These are phyloP conservation scores for Ophiosphaerella narmari DNA, from an alignment of 2,329 filamentous ascomycete species.

Conservation along the genomic window DNA sequence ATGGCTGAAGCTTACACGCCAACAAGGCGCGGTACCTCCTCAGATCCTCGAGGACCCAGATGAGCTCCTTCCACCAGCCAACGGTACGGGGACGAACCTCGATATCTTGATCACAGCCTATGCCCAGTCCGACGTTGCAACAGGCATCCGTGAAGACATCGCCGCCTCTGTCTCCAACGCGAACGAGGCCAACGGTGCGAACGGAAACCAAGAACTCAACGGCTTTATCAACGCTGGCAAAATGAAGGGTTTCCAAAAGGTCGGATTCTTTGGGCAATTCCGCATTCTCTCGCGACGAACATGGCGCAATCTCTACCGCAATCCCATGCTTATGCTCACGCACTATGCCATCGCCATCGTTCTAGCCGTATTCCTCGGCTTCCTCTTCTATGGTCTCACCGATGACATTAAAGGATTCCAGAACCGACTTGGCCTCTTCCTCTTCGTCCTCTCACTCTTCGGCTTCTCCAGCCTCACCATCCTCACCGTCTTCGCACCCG, in stretches of 20 bases:
- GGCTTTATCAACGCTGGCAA: slow-evolving; percentile 61
- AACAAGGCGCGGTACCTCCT: slow-evolving; percentile 58
- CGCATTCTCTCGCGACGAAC: slow-evolving; percentile 86
- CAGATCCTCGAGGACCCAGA: slow-evolving; percentile 73
- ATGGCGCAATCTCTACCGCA: slow-evolving; percentile 96
- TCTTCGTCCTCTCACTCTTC: slow-evolving; percentile 93
- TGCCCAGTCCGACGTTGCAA: slow-evolving; percentile 75
- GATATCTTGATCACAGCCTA: slow-evolving; percentile 81
- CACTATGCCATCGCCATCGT: slow-evolving; percentile 98
- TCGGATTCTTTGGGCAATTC: slow-evolving; percentile 82
- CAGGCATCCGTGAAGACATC: slow-evolving; percentile 77
- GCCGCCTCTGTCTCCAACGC: slow-evolving; percentile 68
- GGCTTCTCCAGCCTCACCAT: slow-evolving; percentile 96
- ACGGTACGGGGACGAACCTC: slow-evolving; percentile 70
- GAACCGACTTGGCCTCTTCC: slow-evolving; percentile 94
- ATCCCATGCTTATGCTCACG: slow-evolving; percentile 97
- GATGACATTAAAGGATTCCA: slow-evolving; percentile 98
- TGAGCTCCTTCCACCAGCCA: slow-evolving; percentile 62
- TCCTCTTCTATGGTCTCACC: slow-evolving; percentile 93
- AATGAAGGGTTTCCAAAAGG: slow-evolving; percentile 79
- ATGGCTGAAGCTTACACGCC: slow-evolving; percentile 64
- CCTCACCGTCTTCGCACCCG: slow-evolving; percentile 88
- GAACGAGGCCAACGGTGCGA: slow-evolving; percentile 68
- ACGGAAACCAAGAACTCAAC: slow-evolving; percentile 59
- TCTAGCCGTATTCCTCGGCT: slow-evolving; percentile 90